phyloP scores from a whole-genome alignment of 352 stramenopile genomes.

The Phytophthora vignae region DNA sequence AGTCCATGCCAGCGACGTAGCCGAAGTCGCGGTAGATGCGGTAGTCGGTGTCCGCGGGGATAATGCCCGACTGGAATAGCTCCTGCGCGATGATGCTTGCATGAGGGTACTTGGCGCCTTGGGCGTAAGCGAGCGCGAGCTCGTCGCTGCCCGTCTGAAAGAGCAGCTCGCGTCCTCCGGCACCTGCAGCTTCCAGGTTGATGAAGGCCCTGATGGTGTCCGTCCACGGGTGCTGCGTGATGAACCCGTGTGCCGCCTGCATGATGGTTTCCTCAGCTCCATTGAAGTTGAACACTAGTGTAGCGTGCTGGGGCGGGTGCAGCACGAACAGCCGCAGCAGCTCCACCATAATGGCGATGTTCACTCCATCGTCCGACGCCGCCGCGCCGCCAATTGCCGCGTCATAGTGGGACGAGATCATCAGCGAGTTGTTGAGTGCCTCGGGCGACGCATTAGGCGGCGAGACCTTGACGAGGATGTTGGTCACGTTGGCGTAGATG shows the following conservation, averaged over 20 bases:
- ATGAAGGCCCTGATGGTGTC: slow-evolving; percentile 78
- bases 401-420: slow-evolving; percentile 86
- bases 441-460: slow-evolving; percentile 36
- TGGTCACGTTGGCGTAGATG: slow-evolving; percentile 88
- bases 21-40: slow-evolving; percentile 80
- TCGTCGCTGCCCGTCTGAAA: slow-evolving; percentile 86
- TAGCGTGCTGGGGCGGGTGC: slow-evolving; percentile 52
- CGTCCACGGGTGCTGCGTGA: slow-evolving; percentile 83
- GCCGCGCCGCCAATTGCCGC: slow-evolving; percentile 74
- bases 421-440: slow-evolving; percentile 56
- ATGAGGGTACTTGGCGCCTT: slow-evolving; percentile 77
- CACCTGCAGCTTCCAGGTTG: slow-evolving; percentile 78
- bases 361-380: slow-evolving; percentile 81
- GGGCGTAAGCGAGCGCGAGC: slow-evolving; percentile 70
- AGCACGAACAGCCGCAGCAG: slow-evolving; percentile 56
- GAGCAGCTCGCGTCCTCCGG: slow-evolving; percentile 74
- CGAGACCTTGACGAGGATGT: slow-evolving; percentile 76
- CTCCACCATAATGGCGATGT: slow-evolving; percentile 86
- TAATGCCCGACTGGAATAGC: slow-evolving; percentile 78
- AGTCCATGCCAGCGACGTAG: slow-evolving; percentile 82
- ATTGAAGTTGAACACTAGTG: slow-evolving; percentile 86
- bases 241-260: slow-evolving; percentile 82
- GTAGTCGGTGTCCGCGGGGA: slow-evolving; percentile 80
- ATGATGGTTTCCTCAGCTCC: slow-evolving; percentile 84
- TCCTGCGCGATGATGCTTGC: slow-evolving; percentile 83